Base-by-base conservation (phyloP, 2,329 filamentous ascomycete species). In the Aureobasidium sp. region DNA sequence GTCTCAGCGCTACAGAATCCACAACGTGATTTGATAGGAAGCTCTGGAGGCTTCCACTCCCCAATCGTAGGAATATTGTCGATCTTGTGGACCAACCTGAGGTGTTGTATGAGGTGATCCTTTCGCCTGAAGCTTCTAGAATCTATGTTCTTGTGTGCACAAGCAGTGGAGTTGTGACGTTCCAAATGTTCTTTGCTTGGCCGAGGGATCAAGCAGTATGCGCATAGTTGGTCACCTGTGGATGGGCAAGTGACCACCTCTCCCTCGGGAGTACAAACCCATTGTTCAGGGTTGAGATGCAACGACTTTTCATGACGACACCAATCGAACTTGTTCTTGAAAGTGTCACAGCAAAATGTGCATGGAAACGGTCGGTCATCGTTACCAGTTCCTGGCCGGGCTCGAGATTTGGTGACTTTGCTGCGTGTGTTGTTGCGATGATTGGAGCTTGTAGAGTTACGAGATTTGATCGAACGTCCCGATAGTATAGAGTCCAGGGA, bases 261-360 rank as follows among this genome's bases (percentile, higher is more conserved):
- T 6, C 84, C 84, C 3, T 80, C 71, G 3, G 83, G 84, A 33
- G 82, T 80, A 67, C 84, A 87, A 9, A 82, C 82, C 81, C 79
- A 47, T 81, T 89, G 63, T 85, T 82, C 87, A 81, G 90, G 62
- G 79, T 79, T 74, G 83, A 81, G 9, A 82, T 89, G 67, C 82
- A 73, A 70, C 82, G 87, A 66, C 84, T 76, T 54, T 68, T 90
- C 87, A 70, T 90, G 87, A 63, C 87, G 78, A 53, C 81, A 80
- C 81, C 81, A 84, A 69, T 84, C 81, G 69, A 82, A 82, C 63
- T 84, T 84, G 29, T 79, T 79, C 60, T 79, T 75, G 68, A 83
- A 84, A 0, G 79, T 78, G 64, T 83, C 81, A 12, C 78, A 78
- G 66, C 81, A 84, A 69, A 84, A 84, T 1, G 81, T 84, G 68